Conservation (phyloP, 2,329 filamentous ascomycete species). For the Plectosphaerella plurivora region DNA sequence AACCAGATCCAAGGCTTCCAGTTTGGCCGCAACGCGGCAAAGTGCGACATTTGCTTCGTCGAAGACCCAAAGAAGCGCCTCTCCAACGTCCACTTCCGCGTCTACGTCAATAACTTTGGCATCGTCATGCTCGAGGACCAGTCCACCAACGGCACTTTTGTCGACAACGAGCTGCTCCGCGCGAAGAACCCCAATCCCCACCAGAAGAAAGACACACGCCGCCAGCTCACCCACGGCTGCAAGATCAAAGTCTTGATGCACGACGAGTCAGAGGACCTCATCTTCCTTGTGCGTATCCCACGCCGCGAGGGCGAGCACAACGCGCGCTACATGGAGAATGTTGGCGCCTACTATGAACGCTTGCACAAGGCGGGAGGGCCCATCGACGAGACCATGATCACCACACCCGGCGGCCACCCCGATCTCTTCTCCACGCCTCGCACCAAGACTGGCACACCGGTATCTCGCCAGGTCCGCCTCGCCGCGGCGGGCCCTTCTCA, state of each 20-base stretch:
- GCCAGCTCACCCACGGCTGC: constrained; percentile 68
- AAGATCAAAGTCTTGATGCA: constrained; percentile 66
- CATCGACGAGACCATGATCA: constrained; percentile 39
- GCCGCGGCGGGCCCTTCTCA: constrained; percentile 17
- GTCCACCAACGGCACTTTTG: constrained; percentile 92
- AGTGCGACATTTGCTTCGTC: constrained; percentile 68
- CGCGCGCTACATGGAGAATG: constrained; percentile 62
- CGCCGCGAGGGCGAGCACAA: constrained; percentile 63
- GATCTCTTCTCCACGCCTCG: constrained; percentile 21
- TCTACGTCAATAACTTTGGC: constrained; percentile 82
- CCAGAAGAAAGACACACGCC: constrained; percentile 32
- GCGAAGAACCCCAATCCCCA: constrained; percentile 27
- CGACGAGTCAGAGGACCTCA: constrained; percentile 53
- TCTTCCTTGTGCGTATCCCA: constrained; percentile 83
- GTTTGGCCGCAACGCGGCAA: constrained; percentile 72
- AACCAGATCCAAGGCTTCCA: constrained; percentile 69
- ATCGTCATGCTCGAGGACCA: constrained; percentile 89
- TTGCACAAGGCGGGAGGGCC: constrained; percentile 23
- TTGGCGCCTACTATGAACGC: constrained; percentile 59
- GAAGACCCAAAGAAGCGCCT: constrained; percentile 68
- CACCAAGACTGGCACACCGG: no score
- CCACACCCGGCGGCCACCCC: constrained; percentile 41
- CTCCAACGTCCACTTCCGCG: constrained; percentile 94
- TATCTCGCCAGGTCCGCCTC: constrained; percentile 2
- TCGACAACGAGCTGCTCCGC: constrained; percentile 67